These are phyloP conservation scores for Bocquillonia castaneifolia DNA, from an alignment of 441 rosid genomes.

Conservation along the genomic window DNA sequence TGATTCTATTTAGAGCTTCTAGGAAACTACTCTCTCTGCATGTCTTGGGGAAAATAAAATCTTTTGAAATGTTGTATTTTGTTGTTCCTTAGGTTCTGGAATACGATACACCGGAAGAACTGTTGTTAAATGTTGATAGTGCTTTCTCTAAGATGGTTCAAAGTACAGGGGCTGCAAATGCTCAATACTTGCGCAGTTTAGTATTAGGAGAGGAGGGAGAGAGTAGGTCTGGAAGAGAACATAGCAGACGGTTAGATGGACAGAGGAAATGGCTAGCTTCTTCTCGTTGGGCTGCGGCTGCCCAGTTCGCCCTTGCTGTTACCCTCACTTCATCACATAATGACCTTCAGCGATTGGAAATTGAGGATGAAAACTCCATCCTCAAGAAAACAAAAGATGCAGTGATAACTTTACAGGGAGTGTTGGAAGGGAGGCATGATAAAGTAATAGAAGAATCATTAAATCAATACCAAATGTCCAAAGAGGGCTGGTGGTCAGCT, in stretches of 20 bases:
- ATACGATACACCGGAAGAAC: slow-evolving; percentile 63
- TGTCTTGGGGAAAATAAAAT: neutral
- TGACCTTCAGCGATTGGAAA: slow-evolving; percentile 71
- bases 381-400: slow-evolving; percentile 88
- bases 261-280: slow-evolving; percentile 80
- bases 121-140: slow-evolving; percentile 61
- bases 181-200: slow-evolving; percentile 73
- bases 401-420: slow-evolving; percentile 68
- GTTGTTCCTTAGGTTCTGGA: slow-evolving; percentile 60
- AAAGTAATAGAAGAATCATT: slow-evolving; percentile 67
- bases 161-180: slow-evolving; percentile 94
- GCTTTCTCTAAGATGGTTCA: slow-evolving; percentile 92
- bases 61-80: neutral
- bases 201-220: slow-evolving; percentile 52
- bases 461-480: slow-evolving; percentile 46
- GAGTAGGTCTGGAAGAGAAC: slow-evolving; percentile 30
- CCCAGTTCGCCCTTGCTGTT: slow-evolving; percentile 76
- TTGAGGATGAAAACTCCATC: slow-evolving; percentile 56
- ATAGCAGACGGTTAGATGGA: slow-evolving; percentile 42
- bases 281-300: slow-evolving; percentile 96
- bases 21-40: neutral
- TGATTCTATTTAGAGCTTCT: neutral
- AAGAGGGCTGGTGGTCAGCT: slow-evolving; percentile 93
- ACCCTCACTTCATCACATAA: slow-evolving; percentile 88
- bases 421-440: slow-evolving; percentile 84